Base-by-base conservation (phyloP, 2,329 filamentous ascomycete genomes). In the Trichoderma koningii region DNA sequence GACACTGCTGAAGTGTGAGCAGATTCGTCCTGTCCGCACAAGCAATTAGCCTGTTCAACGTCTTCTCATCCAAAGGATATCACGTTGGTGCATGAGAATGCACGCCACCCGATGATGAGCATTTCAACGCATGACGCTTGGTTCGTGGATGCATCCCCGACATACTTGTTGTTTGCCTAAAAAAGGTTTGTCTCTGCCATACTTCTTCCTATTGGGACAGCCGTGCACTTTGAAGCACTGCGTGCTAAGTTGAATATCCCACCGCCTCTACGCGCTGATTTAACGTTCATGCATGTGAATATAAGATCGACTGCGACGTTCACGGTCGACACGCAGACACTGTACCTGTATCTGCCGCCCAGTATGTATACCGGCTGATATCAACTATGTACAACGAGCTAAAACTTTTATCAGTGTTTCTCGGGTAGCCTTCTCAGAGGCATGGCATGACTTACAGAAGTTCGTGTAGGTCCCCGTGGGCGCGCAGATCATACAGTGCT, bases 161-260 rank as follows among this genome's bases (percentile, higher is more conserved):
- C 30, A 44, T 52, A n/a, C 41, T 34, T 19, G 15, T 12, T 23
- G 59, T 62, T 62, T 48, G 48, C 59, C 48, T 62, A 3, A 62
- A 53, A 45, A 34, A 9, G 38, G 41, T 62, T 48, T 44, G 42
- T 28, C 57, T 51, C 45, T 47, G 34, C 28, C 14, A 19, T 9
- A 14, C 57, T 3, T 52, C 9, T 26, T 7, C 21, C 21, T 28
- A 10, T 15, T 15, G 26, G 28, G 21, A 30, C 28, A 30, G 6
- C 7, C 28, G 7, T 38, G 34, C 15, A 15, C 19, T 26, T 15
- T 50, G 44, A 42, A 42, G 21, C 30, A 55, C 3, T 9, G 15
- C 52, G 17, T 17, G 3, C 17, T 21, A 55, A 55, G 7, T 15
- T 17, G n/a, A 10, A 47, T 19, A 19, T 44, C 6, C 3, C 4